phyloP scores from a whole-genome alignment of 2,329 filamentous ascomycete genomes.

The Cadophora malorum region DNA sequence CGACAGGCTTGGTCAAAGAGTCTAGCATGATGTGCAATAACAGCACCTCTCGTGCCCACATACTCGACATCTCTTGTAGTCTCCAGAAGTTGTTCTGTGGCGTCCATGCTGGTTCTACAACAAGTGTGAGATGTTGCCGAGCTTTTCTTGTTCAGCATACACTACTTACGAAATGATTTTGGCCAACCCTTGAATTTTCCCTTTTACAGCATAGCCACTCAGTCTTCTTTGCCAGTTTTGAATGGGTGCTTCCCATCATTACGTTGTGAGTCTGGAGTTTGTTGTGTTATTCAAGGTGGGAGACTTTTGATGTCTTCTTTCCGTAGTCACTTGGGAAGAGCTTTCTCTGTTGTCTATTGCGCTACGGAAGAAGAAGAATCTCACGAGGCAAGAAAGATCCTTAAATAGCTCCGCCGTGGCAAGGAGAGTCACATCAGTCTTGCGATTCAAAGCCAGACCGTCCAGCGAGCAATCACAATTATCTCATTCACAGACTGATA shows the following conservation, averaged over 20 bases:
- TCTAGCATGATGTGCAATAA: not conserved
- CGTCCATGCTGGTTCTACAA: not conserved
- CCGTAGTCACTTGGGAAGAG: not conserved
- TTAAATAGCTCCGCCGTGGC: not conserved
- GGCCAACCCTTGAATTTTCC: not conserved
- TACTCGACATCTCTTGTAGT: not conserved
- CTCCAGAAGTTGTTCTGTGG: not conserved
- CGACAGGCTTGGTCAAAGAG: not conserved
- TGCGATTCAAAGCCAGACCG: no score
- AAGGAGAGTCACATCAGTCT: no score
- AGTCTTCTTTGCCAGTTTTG: not conserved
- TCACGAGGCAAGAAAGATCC: not conserved
- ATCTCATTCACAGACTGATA: not conserved
- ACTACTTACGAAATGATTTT: not conserved
- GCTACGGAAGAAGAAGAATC: no score
- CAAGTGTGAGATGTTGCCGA: not conserved
- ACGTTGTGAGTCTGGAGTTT: not conserved
- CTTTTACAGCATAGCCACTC: not conserved
- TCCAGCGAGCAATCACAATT: no score
- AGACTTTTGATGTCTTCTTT: not conserved
- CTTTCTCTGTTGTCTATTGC: not conserved
- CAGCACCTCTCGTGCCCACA: not conserved
- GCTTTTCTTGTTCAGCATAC: not conserved
- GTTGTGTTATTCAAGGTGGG: not conserved
- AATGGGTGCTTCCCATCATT: not conserved